These are phyloP conservation scores for Aspergillus carbonarius DNA, from an alignment of 2,329 filamentous ascomycete species.

Conservation along the genomic window DNA sequence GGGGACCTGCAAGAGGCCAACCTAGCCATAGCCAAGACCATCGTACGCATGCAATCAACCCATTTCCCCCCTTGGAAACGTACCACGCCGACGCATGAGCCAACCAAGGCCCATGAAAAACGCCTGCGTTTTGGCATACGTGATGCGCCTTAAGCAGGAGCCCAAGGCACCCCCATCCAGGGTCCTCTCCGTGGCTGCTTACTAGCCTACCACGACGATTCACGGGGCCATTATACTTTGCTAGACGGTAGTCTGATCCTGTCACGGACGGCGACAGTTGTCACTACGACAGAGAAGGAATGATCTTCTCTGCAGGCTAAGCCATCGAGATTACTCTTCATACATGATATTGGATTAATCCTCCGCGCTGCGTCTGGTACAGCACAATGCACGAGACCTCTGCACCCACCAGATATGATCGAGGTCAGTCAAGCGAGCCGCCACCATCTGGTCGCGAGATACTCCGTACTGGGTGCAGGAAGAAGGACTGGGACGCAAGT, in stretches of 20 bases:
- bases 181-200: not conserved
- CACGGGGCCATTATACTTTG: not conserved
- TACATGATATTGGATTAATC: not conserved
- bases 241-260: not conserved
- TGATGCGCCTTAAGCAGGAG: not conserved
- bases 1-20: not conserved
- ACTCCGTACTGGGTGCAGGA: not conserved
- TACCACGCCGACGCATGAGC: not conserved
- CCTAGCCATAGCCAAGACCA: not conserved
- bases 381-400: not conserved
- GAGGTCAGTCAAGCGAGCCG: not conserved
- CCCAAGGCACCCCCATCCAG: not conserved
- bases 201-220: not conserved
- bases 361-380: not conserved
- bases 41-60: not conserved
- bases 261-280: not conserved
- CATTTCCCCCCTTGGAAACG: not conserved
- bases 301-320: constrained; percentile 1
- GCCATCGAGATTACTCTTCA: not conserved
- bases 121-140: not conserved
- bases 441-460: not conserved
- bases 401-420: not conserved
- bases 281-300: constrained; percentile 2
- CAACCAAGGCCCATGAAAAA: not conserved
- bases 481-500: not conserved